Percentiles rank a stretch among this genome's conserved stretches.
Conservation (phyloP, 257 asterid species). For the Plantago ovata region DNA sequence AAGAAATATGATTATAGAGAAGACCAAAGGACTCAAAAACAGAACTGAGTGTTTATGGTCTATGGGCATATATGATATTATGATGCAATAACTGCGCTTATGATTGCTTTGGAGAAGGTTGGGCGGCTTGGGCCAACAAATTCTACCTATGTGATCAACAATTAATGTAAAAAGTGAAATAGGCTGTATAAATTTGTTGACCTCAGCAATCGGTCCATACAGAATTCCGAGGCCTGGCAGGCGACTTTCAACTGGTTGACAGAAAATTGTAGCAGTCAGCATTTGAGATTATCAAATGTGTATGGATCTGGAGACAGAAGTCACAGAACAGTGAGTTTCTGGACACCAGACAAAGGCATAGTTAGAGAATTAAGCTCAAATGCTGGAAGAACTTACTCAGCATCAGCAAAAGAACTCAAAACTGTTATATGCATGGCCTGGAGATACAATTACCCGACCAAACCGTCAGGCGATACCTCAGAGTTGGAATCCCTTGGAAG, state of each 20-base stretch:
- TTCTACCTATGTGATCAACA: constrained; percentile 12
- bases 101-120: constrained; percentile 40
- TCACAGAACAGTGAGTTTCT: constrained; percentile 46
- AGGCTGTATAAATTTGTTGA: constrained; percentile 15
- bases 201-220: constrained; percentile 32
- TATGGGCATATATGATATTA: constrained; percentile 73
- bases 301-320: constrained; percentile 47
- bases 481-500: constrained; percentile 54
- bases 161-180: constrained; percentile 11
- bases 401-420: constrained; percentile 31
- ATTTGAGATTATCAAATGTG: constrained; percentile 49
- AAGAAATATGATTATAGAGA: constrained; percentile 25
- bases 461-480: constrained; percentile 45
- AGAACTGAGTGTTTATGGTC: constrained; percentile 41
- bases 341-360: constrained; percentile 48
- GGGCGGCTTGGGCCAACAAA: constrained; percentile 15
- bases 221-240: constrained; percentile 43
- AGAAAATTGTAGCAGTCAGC: constrained; percentile 36
- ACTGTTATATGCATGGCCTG: constrained; percentile 61
- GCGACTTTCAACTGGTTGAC: constrained; percentile 36
- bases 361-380: constrained; percentile 15
- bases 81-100: constrained; percentile 52
- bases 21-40: constrained; percentile 2
- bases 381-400: constrained; percentile 25
- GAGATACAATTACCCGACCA: constrained; percentile 45